phyloP scores from a whole-genome alignment of 495 filamentous ascomycete species.

The Saxophila tyrrhenica region DNA sequence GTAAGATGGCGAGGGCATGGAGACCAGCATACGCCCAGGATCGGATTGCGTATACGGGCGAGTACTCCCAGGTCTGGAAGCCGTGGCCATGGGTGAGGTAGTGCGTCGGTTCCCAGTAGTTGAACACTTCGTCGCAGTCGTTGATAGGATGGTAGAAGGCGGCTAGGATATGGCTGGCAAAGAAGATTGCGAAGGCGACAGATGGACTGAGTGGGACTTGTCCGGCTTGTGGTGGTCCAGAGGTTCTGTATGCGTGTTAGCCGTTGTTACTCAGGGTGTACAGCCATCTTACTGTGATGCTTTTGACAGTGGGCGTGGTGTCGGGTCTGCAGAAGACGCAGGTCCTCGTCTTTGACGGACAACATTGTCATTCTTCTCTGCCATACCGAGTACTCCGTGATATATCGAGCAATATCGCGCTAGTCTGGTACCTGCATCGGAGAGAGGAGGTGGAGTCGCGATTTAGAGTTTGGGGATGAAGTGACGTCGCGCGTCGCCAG shows the following conservation, averaged over 20 bases:
- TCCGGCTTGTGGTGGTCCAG: neutral
- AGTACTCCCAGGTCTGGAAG: slow-evolving; percentile 98
- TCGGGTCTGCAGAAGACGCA: neutral
- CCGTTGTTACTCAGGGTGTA: neutral
- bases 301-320: neutral
- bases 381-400: neutral
- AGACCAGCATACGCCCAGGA: slow-evolving; percentile 91
- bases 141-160: slow-evolving; percentile 86
- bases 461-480: neutral
- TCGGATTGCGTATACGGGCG: slow-evolving; percentile 85
- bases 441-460: neutral
- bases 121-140: slow-evolving; percentile 98
- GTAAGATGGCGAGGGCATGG: slow-evolving; percentile 60
- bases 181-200: slow-evolving; percentile 63
- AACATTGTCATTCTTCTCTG: neutral
- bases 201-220: slow-evolving; percentile 59
- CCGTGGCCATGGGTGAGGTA: slow-evolving; percentile 90
- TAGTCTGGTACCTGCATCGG: neutral
- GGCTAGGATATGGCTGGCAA: slow-evolving; percentile 59
- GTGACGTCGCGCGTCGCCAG: neutral
- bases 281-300: neutral
- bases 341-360: neutral
- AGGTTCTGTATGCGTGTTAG: neutral
- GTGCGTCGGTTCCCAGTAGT: slow-evolving; percentile 97
- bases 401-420: neutral